Evolutionary conservation across 257 asterid genomes (phyloP).

Genomic region (Solanum microdontum): DNA sequence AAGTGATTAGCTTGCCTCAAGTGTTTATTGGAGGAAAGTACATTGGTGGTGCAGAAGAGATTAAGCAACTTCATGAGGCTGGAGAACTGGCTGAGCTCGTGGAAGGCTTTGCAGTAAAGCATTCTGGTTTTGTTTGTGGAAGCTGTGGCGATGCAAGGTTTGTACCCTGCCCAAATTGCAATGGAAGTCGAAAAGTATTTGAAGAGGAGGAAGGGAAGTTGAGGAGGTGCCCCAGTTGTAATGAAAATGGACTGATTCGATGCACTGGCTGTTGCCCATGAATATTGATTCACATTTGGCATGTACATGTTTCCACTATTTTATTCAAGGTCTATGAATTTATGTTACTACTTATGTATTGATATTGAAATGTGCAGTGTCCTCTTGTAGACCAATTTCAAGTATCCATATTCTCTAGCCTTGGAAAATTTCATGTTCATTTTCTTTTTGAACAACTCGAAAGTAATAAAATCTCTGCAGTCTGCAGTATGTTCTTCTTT

Average conservation of each 20-base stretch:
- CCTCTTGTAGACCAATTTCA: neutral
- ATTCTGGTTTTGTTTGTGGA: conserved; percentile 25
- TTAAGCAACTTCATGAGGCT: conserved; percentile 35
- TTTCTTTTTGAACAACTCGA: neutral
- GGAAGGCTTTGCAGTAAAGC: conserved; percentile 29
- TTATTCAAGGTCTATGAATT: neutral
- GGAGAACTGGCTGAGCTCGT: conserved; percentile 39
- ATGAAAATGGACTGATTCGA: conserved; percentile 26
- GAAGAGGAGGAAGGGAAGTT: conserved; percentile 27
- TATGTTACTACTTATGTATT: neutral
- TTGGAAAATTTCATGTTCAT: neutral
- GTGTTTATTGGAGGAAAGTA: conserved; percentile 63
- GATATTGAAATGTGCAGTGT: neutral
- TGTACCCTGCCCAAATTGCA: conserved; percentile 42
- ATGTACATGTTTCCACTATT: neutral
- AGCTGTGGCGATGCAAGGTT: conserved; percentile 47
- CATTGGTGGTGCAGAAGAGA: conserved; percentile 42
- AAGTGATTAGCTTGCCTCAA: conserved; percentile 50
- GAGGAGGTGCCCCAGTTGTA: conserved; percentile 16
- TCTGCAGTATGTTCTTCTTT: neutral
- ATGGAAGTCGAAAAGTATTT: conserved; percentile 46
- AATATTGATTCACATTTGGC: neutral
- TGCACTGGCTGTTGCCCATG: conserved; percentile 15
- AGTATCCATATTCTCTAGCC: neutral
- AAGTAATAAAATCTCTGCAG: neutral